Base-by-base conservation (phyloP, 202 grass and related monocot species). In the Carex arenaria region DNA sequence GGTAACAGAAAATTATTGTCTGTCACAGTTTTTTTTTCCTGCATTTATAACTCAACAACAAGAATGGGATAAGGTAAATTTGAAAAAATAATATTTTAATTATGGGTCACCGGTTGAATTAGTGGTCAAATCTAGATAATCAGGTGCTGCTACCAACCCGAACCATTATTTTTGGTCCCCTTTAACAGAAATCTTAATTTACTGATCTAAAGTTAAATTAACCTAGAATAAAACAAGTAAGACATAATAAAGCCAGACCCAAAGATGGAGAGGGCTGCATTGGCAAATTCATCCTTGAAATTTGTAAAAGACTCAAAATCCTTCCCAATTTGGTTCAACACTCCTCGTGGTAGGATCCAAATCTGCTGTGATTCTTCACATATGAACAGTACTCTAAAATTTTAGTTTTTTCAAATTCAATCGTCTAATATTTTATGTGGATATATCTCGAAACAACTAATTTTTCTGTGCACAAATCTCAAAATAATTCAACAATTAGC, bases 231-330 rank as follows among this genome's bases (percentile, higher is more conserved):
- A n/a, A n/a, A n/a, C 34, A 77, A 77, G 32, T 18, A 34, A n/a
- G n/a, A n/a, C 96, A 98, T 93, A 83, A 55, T 89, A 78, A 87
- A 95, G 93, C 93, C 96, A 98, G 88, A 92, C 91, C 93, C 93
- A 95, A 90, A 85, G 13, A 93, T 78, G 5, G 85, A 82, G 51
- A 87, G 43, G 10, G 93, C 91, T 32, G 93, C 88, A 79, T 59
- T 72, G 19, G 90, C 85, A 68, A 98, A 98, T 73, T 95, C 93
- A 34, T 93, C 89, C 83, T 88, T 93, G 79, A 98, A 98, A 85
- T 93, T 98, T 86, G 78, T 69, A 82, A 86, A 95, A 8, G 96
- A 90, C 83, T 85, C 93, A 83, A 98, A 98, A 79, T 98, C 93
- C 81, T 92, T 98, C 61, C 95, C 91, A 59, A 98, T 98, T 82